phyloP scores from a whole-genome alignment of 2,329 filamentous ascomycete genomes.

The Alternaria sp. region DNA sequence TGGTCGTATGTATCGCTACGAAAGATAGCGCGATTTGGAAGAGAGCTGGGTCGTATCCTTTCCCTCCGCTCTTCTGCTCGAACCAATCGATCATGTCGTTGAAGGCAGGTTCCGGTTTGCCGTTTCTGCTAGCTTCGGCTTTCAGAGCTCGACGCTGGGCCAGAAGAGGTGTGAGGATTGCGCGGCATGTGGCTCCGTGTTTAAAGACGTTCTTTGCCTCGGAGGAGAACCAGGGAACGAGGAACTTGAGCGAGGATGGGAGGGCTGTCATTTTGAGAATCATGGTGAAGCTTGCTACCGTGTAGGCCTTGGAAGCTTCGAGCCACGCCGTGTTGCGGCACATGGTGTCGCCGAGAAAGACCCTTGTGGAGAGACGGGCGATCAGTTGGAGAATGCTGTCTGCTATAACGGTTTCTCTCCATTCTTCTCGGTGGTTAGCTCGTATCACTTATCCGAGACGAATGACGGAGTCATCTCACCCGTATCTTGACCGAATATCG shows the following conservation, averaged over 20 bases:
- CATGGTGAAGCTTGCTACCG: slow-evolving; percentile 4
- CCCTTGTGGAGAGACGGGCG: not conserved
- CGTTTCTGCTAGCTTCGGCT: not conserved
- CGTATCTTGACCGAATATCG: not conserved
- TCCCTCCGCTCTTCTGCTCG: not conserved
- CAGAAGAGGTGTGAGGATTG: not conserved
- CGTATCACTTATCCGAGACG: not conserved
- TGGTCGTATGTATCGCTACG: not conserved
- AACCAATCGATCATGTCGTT: slow-evolving; percentile 1
- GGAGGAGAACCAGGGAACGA: not conserved
- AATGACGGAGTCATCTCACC: not conserved
- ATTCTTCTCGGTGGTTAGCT: not conserved
- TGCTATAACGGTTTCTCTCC: not conserved
- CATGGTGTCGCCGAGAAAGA: slow-evolving; percentile 47
- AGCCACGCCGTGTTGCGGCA: slow-evolving; percentile 51
- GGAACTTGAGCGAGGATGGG: not conserved
- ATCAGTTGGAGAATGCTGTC: not conserved
- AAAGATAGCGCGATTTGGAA: not conserved
- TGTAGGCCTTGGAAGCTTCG: slow-evolving; percentile 42
- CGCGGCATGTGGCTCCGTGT: not conserved
- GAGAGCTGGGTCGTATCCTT: not conserved
- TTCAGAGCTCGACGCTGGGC: not conserved
- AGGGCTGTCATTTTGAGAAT: not conserved
- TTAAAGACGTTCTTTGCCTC: not conserved
- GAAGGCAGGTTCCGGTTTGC: not conserved